Conservation (phyloP, 2,329 filamentous ascomycete species). For the Aspergillus fumigatiaffinis region DNA sequence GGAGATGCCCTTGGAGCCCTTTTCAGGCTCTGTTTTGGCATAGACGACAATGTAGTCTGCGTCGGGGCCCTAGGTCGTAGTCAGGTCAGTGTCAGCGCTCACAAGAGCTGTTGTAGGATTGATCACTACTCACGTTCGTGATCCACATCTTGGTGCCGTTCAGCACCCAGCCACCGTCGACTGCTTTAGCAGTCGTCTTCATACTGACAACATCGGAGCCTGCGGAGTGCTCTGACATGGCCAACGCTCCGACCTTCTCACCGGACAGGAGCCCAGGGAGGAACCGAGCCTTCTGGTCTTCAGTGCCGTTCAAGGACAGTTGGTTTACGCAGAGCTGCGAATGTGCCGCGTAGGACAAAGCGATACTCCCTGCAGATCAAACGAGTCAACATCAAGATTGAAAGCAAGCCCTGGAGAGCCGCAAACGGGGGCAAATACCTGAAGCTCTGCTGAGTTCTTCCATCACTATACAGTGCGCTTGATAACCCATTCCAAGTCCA, state of each 20-base stretch:
- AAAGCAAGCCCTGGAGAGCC: no score
- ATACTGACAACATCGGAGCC: slow-evolving; percentile 95
- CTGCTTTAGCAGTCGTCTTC: slow-evolving; percentile 76
- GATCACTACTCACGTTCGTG: slow-evolving; percentile 63
- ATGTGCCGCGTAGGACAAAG: slow-evolving; percentile 90
- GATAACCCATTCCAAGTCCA: slow-evolving; percentile 87
- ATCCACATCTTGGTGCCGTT: slow-evolving; percentile 99
- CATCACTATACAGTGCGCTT: slow-evolving; percentile 92
- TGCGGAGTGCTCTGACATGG: slow-evolving; percentile 90
- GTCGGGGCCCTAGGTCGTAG: slow-evolving; percentile 61
- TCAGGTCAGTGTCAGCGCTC: background rate
- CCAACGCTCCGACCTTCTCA: slow-evolving; percentile 76
- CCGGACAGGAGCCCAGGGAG: slow-evolving; percentile 79
- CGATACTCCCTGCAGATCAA: slow-evolving; percentile 42
- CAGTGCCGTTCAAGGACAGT: slow-evolving; percentile 79
- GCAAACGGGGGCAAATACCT: slow-evolving; percentile 40
- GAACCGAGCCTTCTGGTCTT: slow-evolving; percentile 74
- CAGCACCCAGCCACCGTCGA: slow-evolving; percentile 79
- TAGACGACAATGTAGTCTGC: slow-evolving; percentile 95
- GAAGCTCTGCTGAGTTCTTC: slow-evolving; percentile 90
- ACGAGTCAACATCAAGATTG: background rate
- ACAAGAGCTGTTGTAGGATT: no score
- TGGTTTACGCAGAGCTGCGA: slow-evolving; percentile 97
- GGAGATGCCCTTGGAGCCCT: slow-evolving; percentile 84
- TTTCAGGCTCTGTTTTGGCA: slow-evolving; percentile 81